Evolutionary conservation across 805 yeast species (phyloP), one percentile per base, ranked within the genome.

Genomic region (Yarrowia divulgata): DNA sequence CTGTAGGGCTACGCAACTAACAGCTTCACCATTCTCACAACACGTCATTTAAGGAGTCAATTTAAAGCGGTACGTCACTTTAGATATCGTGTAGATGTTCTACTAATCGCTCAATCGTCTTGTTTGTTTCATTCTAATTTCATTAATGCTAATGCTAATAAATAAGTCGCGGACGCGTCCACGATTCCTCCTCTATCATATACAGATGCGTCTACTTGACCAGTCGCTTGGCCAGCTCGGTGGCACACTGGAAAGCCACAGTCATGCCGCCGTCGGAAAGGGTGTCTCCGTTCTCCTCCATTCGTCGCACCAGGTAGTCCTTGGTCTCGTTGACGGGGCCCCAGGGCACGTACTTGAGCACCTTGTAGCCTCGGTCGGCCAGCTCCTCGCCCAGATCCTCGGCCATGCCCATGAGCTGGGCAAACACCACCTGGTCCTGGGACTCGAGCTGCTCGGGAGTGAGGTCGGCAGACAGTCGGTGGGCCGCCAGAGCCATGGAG

Each of bases 331-430:
- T 80, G 69, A 97, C 96, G 42, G 98, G 98, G 10, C 98, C 98
- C 98, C 98, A 93, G 18, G 98, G 97, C 71, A 93, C 97, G 77
- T 94, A 93, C 81, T 94, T 94, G 80, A 94, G 88, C 68, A 93
- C 88, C 75, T 91, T 91, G 55, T 85, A 83, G 73, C 90, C 86
- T 58, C 87, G 82, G 49, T 83, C 80, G 69, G 91, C 86, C 75
- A 93, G 83, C 73, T 90, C 91, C 77, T 85, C 84, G 34, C 97
- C 91, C 71, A 91, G 85, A 75, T 90, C 89, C 79, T 93, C 98
- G 66, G 97, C 96, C 98, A 93, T 94, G 45, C 98, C 98, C 76
- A 94, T 82, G 72, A 93, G 85, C 81, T 94, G 98, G 52, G 94
- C 98, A 73, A 93, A 83, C 8, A 90, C 92, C 34, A 93, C 90